These are phyloP conservation scores for Leccinum griseonigrum DNA, from an alignment of 1,284 basidiomycete genomes.

Conservation along the genomic window DNA sequence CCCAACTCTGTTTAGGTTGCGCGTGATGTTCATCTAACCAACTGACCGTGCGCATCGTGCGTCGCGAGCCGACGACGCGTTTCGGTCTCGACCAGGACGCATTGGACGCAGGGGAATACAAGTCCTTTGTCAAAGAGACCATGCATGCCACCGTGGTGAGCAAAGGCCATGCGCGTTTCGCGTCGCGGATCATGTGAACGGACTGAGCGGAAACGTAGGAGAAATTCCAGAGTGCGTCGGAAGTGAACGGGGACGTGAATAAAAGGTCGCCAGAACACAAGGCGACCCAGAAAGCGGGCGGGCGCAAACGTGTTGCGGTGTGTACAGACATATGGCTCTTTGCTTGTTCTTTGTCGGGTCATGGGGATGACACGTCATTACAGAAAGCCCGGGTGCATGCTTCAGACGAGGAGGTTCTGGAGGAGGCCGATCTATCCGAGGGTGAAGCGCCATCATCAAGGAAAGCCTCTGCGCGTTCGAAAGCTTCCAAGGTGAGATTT, in stretches of 20 bases:
- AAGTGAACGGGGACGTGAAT: slow-evolving; percentile 1
- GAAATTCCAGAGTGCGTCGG: slow-evolving; percentile 3
- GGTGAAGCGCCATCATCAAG: slow-evolving; percentile 6
- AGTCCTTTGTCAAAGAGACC: slow-evolving; percentile 40
- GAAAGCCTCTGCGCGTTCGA: slow-evolving; percentile 8
- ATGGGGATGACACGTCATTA: background rate
- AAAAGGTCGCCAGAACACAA: background rate
- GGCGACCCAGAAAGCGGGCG: slow-evolving; percentile 1
- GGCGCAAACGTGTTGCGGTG: slow-evolving; percentile 16
- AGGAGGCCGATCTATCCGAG: slow-evolving; percentile 4
- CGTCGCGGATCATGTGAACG: background rate
- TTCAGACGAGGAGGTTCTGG: background rate
- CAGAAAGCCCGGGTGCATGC: slow-evolving; percentile 3
- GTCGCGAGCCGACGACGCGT: slow-evolving; percentile 42
- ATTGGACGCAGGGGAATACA: slow-evolving; percentile 44
- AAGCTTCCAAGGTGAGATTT: slow-evolving; percentile 13
- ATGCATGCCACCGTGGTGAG: slow-evolving; percentile 42
- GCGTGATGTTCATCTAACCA: slow-evolving; percentile 31
- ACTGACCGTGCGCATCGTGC: slow-evolving; percentile 48
- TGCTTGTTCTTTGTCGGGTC: background rate
- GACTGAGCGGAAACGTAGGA: slow-evolving; percentile 9
- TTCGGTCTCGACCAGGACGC: slow-evolving; percentile 40
- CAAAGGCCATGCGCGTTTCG: background rate
- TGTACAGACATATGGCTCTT: slow-evolving; percentile 3
- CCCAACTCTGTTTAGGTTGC: slow-evolving; percentile 39